Evolutionary conservation across 2,329 filamentous ascomycete genomes (phyloP), one percentile per base, ranked within the genome.

Genomic region (Monosporascus sp.): DNA sequence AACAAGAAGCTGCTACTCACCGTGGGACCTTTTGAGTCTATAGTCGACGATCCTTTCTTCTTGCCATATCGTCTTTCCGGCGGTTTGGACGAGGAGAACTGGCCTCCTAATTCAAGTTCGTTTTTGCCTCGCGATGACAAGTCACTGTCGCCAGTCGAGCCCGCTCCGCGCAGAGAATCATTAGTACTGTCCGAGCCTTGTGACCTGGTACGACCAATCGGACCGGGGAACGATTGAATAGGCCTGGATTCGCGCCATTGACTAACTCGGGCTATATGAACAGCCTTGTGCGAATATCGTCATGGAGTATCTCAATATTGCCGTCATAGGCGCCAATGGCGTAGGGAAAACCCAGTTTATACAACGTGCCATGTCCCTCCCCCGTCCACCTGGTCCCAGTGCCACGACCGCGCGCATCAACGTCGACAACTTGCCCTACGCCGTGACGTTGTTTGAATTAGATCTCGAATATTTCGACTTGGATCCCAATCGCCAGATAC

Each of bases 311-410:
- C 78, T 84, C 64, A 85, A 83, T 64, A 83, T 88, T 60, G 83
- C 82, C 62, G 76, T 88, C 55, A 83, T 88, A 66, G 85, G 85
- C 62, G 79, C 82, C 66, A 75, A 78, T 60, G 83, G 83, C 55
- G 84, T 85, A 47, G 85, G 85, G 59, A 88, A 88, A 68, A 86
- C 83, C 49, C 79, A 83, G 47, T 85, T 87, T 63, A 82, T 88
- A 63, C 83, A 87, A 68, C 79, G 77, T 46, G 81, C 83, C 51
- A 73, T 85, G 57, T 79, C 81, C 51, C 69, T 85, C 22, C 68
- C 77, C 39, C 71, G 77, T 20, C 73, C 77, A 9, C 80, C 83
- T 35, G 76, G 74, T 48, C 73, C 76, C 22, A 79, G 79, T 64
- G 73, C 79, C 52, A 82, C 81, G 38, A 80, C 75, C 58, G 73